Evolutionary conservation across 768 basidiomycete genomes (phyloP).

Genomic region (Podaxis sp.): DNA sequence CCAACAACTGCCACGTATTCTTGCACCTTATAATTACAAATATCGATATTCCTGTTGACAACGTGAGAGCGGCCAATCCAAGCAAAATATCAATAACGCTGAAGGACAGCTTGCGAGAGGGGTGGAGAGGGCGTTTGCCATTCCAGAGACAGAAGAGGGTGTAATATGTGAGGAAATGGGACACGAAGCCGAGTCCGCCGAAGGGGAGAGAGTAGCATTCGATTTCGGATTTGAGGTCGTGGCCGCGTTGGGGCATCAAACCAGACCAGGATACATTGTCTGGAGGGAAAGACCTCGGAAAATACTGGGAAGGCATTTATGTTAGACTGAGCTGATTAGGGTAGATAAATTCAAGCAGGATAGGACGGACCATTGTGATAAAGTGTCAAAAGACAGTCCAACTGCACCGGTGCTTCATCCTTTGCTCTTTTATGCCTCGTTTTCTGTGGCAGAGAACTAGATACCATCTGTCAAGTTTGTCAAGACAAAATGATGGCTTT

Average conservation of each 20-base stretch:
- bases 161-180: conserved; percentile 23
- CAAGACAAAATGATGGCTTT: no score
- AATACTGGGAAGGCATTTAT: no score
- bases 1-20: conserved; percentile 21
- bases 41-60: conserved; percentile 16
- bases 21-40: conserved; percentile 17
- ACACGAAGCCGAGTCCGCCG: conserved; percentile 19
- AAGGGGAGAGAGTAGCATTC: conserved; percentile 21
- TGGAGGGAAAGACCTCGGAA: no score
- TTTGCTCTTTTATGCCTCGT: no score
- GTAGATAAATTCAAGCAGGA: no score
- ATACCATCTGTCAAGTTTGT: no score
- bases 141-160: conserved; percentile 21
- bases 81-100: neutral
- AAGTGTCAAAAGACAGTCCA: no score
- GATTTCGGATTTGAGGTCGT: conserved; percentile 9
- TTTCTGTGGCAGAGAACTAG: no score
- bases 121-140: conserved; percentile 19
- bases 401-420: no score
- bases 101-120: neutral
- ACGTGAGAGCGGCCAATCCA: neutral
- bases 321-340: no score
- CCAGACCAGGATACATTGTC: no score
- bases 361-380: no score
- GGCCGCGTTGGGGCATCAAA: neutral